phyloP scores from a whole-genome alignment of 192 early-diverging fungal genomes.

The Allomyces macrogynus region DNA sequence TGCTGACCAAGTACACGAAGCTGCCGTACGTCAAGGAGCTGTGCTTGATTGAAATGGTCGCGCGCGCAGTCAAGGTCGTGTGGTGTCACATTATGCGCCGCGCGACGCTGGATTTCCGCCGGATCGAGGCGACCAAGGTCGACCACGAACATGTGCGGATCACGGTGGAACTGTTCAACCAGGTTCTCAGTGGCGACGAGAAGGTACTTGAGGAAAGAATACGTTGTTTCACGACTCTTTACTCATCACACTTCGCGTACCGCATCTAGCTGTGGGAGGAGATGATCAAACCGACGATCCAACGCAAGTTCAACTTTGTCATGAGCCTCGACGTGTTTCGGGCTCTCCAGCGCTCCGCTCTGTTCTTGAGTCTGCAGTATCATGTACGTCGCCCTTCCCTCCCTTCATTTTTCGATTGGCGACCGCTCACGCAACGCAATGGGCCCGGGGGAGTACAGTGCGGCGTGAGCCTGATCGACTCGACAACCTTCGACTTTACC shows the following conservation, averaged over 20 bases:
- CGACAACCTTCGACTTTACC: conserved; percentile 14
- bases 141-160: conserved; percentile 24
- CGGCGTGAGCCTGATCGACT: too few species aligned
- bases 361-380: conserved; percentile 30
- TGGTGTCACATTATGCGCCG: conserved; percentile 16
- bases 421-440: background rate
- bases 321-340: conserved; percentile 12
- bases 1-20: conserved; percentile 1
- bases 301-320: conserved; percentile 17
- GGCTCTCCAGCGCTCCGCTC: conserved; percentile 16
- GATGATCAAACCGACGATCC: conserved; percentile 13
- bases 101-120: conserved; percentile 23
- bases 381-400: conserved; percentile 13
- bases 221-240: too few species aligned
- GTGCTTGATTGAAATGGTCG: conserved; percentile 25
- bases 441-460: conserved; percentile 12
- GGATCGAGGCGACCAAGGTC: conserved; percentile 26
- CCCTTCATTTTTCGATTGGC: background rate
- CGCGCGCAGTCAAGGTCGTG: conserved; percentile 19
- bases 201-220: conserved; percentile 1
- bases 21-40: conserved; percentile 27
- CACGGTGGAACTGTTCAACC: conserved; percentile 15
- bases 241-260: background rate
- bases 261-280: conserved; percentile 21
- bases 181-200: conserved; percentile 14